Percentiles rank a stretch among this genome's conserved stretches.
Conservation (phyloP, 2,329 filamentous ascomycete species). For the Colletotrichum falcatum region DNA sequence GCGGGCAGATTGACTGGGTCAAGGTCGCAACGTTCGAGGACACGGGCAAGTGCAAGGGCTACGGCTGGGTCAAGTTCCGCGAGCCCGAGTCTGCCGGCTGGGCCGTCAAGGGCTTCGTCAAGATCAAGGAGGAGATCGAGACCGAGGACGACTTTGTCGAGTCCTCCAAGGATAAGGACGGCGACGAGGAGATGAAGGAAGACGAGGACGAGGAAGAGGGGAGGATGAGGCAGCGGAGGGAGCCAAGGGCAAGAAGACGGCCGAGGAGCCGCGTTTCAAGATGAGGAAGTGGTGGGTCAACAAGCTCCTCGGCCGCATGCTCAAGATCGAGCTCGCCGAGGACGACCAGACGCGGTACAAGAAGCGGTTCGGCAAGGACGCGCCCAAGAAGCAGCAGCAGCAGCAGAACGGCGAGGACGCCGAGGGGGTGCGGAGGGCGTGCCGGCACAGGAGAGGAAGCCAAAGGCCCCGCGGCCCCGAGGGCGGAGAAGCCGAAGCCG, state of each 20-base stretch:
- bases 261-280: slow-evolving; percentile 63
- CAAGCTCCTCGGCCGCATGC: slow-evolving; percentile 79
- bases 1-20: slow-evolving; percentile 83
- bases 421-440: slow-evolving; percentile 43
- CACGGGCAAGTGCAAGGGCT: slow-evolving; percentile 97
- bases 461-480: slow-evolving; percentile 47
- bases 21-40: slow-evolving; percentile 97
- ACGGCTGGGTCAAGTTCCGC: slow-evolving; percentile 93
- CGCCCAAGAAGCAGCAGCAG: slow-evolving; percentile 53
- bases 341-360: slow-evolving; percentile 90
- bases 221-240: slow-evolving; percentile 50
- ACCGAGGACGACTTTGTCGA: slow-evolving; percentile 71
- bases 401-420: slow-evolving; percentile 46
- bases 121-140: slow-evolving; percentile 74
- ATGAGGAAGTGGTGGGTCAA: slow-evolving; percentile 87
- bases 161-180: slow-evolving; percentile 58
- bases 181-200: slow-evolving; percentile 51
- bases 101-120: slow-evolving; percentile 81
- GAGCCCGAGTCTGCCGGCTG: slow-evolving; percentile 79
- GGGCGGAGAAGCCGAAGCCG: slow-evolving; percentile 41
- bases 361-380: slow-evolving; percentile 89
- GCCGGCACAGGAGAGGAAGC: slow-evolving; percentile 48
- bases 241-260: slow-evolving; percentile 38
- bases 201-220: slow-evolving; percentile 52
- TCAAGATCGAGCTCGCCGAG: slow-evolving; percentile 94